Evolutionary conservation across 768 basidiomycete species (phyloP), one percentile per base, ranked within the genome.

Genomic region (Cystofilobasidium ferigula): DNA sequence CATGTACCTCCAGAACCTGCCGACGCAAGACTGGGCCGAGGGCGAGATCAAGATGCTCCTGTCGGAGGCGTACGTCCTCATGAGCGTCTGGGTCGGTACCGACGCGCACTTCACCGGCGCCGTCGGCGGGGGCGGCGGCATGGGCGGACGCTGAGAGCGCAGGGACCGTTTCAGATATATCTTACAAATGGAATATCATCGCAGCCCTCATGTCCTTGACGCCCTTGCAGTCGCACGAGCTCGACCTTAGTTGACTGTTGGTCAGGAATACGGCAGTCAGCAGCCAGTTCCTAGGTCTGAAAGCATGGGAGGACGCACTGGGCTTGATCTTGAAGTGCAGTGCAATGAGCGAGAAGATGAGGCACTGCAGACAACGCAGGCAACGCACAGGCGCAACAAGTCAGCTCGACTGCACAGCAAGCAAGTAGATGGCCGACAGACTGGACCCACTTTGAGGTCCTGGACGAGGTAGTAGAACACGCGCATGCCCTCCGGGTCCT

Each of bases 261-360:
- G 48, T 13, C 28, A 54, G 51, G 7, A 28, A 14, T 18, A 54
- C 7, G 3, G 51, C 26, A 18, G 4, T 3, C 13, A 26, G 30
- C 13, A 53, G 51, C 10, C 7, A 14, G 4, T 53, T 13, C 20
- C 20, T 1, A 9, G 7, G 20, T 18, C 16, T 24, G 14, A 2
- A 9, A 57, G 13, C 2, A 10, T 18, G 32, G 42, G 13, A 16
- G 57, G 36, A 57, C 45, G 30, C 78, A 84, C 91, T 97, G 20
- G 95, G 95, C 82, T 99, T 98, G 82, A 99, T 98, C 80, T 98
- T 98, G 86, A 99, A 98, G 81, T 99, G 94, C 42, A 99, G 83
- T 3, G 91, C 90, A 75, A 99, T 98, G 69, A 99, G 83, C 12
- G 95, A 97, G 77, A 98, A 95, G 71, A 99, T 93, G 68, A 97